These are phyloP conservation scores for Lindgomyces ingoldianus DNA, from an alignment of 495 filamentous ascomycete genomes.

Conservation along the genomic window DNA sequence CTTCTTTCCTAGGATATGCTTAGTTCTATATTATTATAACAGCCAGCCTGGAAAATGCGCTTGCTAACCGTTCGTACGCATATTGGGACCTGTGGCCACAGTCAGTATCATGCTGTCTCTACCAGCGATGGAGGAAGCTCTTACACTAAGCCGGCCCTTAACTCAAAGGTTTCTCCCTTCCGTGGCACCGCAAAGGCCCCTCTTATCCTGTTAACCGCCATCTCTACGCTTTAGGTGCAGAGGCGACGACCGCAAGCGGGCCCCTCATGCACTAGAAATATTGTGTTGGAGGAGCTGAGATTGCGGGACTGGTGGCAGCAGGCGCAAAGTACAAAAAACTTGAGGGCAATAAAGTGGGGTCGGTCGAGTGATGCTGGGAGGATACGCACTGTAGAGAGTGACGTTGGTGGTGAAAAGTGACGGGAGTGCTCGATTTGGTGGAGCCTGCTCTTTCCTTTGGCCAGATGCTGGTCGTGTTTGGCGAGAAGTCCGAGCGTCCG, in stretches of 20 bases:
- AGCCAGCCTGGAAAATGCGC: not conserved
- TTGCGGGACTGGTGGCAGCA: not conserved
- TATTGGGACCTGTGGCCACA: conserved; percentile 73
- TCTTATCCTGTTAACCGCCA: conserved; percentile 95
- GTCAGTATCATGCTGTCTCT: conserved; percentile 24
- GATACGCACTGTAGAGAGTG: too few relatives aligned
- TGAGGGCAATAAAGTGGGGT: not conserved
- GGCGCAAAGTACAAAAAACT: conserved; percentile 1
- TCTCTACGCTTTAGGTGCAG: conserved; percentile 48
- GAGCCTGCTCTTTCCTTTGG: not conserved
- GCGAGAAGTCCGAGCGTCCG: not conserved
- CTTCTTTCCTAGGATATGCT: conserved; percentile 71
- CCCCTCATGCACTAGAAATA: conserved; percentile 45
- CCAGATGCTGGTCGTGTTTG: not conserved
- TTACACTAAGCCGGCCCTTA: conserved; percentile 90
- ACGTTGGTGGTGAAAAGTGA: not conserved
- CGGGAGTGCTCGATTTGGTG: not conserved
- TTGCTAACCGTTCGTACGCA: conserved; percentile 82
- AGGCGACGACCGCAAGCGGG: conserved; percentile 53
- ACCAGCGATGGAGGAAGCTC: conserved; percentile 27
- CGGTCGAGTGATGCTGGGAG: too few relatives aligned
- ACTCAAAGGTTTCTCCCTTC: conserved; percentile 98
- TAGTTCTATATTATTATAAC: conserved; percentile 33
- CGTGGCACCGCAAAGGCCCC: conserved; percentile 88
- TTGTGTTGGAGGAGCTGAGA: conserved; percentile 8